phyloP scores from a whole-genome alignment of 768 basidiomycete genomes.

The Tephrocybe sp. region DNA sequence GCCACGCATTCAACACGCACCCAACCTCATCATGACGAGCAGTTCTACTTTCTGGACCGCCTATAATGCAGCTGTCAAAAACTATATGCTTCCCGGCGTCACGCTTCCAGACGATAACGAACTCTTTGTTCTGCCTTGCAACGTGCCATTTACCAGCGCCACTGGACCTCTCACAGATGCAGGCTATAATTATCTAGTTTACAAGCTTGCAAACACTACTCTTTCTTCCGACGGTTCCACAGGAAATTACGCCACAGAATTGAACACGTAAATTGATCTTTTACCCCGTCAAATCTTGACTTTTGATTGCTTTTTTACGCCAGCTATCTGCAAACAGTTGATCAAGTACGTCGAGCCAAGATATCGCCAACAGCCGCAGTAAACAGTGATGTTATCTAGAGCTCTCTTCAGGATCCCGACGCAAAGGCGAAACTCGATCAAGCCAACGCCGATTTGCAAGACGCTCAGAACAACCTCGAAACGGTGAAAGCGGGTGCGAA shows the following conservation, averaged over 20 bases:
- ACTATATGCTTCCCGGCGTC: not conserved
- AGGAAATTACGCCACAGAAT: not conserved
- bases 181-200: not conserved
- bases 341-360: not conserved
- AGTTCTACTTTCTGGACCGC: not conserved
- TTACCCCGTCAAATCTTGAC: not conserved
- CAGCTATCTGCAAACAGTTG: not conserved
- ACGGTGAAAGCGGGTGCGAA: not conserved
- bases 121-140: not conserved
- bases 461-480: not conserved
- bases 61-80: not conserved
- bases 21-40: not conserved
- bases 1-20: not conserved
- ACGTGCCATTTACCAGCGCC: not conserved
- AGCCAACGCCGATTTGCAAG: not conserved
- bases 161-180: not conserved
- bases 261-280: not conserved
- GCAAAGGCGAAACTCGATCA: not conserved
- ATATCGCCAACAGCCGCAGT: not conserved
- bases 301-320: not conserved
- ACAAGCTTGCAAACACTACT: slow-evolving; percentile 45
- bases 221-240: slow-evolving; percentile 45
- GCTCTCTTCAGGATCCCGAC: not conserved
- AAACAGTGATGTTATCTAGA: not conserved
- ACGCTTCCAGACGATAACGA: not conserved